phyloP scores from a whole-genome alignment of 768 basidiomycete species.

The Podaxis sp. region DNA sequence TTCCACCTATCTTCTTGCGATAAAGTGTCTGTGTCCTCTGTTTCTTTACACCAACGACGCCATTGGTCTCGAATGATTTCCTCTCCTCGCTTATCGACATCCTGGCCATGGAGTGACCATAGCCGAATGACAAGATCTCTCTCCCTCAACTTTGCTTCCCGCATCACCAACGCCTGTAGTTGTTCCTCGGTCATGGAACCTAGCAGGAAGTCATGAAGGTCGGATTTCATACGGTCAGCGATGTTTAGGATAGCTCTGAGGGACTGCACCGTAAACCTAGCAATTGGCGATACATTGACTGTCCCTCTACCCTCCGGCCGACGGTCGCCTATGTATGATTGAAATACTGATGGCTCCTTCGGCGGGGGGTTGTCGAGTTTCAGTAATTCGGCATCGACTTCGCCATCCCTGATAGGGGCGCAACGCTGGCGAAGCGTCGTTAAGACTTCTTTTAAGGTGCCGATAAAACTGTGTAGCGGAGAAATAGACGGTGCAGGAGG shows the following conservation, averaged over 20 bases:
- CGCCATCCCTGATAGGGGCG: constrained; percentile 62
- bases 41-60: constrained; percentile 29
- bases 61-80: constrained; percentile 32
- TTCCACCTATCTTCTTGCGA: constrained; percentile 40
- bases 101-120: constrained; percentile 34
- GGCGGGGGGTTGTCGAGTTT: constrained; percentile 13
- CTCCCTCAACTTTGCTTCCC: constrained; percentile 57
- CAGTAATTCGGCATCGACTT: constrained; percentile 44
- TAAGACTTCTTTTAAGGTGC: constrained; percentile 55
- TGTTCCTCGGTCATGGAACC: constrained; percentile 69
- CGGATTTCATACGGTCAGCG: constrained; percentile 65
- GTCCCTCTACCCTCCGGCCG: background rate
- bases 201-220: constrained; percentile 63
- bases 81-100: constrained; percentile 19
- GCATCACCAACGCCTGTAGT: constrained; percentile 44
- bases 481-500: constrained; percentile 69
- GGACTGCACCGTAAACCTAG: constrained; percentile 47
- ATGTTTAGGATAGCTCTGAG: constrained; percentile 49
- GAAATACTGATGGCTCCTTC: background rate
- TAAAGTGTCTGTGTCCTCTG: background rate
- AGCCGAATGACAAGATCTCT: constrained; percentile 51
- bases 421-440: constrained; percentile 56
- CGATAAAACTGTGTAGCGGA: constrained; percentile 58
- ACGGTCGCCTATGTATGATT: background rate
- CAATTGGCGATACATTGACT: constrained; percentile 32